These are phyloP conservation scores for Reutealis trisperma DNA, from an alignment of 345 rosid species.

Conservation along the genomic window DNA sequence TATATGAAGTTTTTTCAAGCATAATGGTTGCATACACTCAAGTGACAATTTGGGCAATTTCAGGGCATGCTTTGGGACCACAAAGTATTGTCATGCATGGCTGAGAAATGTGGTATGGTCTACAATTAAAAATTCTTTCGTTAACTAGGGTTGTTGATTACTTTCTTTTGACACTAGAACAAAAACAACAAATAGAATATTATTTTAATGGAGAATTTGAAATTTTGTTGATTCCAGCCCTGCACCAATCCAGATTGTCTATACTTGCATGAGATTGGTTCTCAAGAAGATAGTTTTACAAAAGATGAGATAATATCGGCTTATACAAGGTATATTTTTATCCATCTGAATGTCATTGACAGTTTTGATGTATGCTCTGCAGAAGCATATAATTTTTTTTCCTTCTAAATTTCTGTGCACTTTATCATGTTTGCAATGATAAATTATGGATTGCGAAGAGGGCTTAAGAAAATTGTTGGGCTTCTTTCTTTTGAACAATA, in stretches of 20 bases:
- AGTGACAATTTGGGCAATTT: constrained; percentile 12
- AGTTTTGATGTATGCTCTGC: background rate
- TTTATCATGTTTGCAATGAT: background rate
- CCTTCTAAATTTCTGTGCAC: background rate
- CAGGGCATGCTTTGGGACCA: constrained; percentile 98
- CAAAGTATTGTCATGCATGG: constrained; percentile 98
- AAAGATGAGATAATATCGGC: constrained; percentile 92
- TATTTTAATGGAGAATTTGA: background rate
- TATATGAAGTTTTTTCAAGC: background rate
- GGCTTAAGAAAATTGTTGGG: no score
- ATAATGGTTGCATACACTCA: constrained; percentile 12
- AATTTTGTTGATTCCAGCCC: constrained; percentile 49
- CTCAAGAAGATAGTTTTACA: constrained; percentile 91
- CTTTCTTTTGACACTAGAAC: background rate
- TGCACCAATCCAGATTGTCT: constrained; percentile 95
- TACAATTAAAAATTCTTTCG: background rate
- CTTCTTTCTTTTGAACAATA: no score
- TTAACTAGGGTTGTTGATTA: background rate
- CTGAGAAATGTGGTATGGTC: constrained; percentile 75
- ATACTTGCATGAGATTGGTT: constrained; percentile 91
- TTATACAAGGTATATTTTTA: constrained; percentile 64
- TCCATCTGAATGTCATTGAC: background rate
- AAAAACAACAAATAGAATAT: background rate
- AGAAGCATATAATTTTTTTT: background rate
- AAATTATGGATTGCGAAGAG: no score